phyloP scores from a whole-genome alignment of 108 stramenopile genomes.

The Licmophora abbreviata region DNA sequence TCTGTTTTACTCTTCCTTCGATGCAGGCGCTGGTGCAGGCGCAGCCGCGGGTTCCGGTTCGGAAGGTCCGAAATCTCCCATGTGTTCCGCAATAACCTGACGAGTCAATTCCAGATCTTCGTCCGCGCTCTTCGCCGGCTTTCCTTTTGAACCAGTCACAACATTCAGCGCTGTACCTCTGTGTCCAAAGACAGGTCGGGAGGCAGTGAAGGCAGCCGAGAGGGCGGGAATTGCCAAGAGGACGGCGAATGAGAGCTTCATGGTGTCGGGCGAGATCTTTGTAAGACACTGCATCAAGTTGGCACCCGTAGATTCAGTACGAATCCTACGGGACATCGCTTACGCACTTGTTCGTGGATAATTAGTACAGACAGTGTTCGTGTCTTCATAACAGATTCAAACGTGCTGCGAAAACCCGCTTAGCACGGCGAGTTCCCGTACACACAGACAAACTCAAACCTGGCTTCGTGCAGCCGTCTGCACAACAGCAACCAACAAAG shows the following conservation, averaged over 20 bases:
- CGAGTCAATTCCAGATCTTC: constrained; percentile 62
- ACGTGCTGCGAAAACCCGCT: too few species aligned
- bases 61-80: constrained; percentile 15
- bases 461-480: too few species aligned
- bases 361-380: too few species aligned
- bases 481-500: too few species aligned
- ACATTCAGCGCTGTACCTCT: neutral
- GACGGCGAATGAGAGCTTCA: constrained; percentile 23
- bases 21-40: neutral
- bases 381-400: too few species aligned
- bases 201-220: constrained; percentile 18
- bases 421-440: too few species aligned
- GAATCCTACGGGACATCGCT: neutral
- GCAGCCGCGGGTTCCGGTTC: neutral
- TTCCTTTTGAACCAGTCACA: constrained; percentile 1
- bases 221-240: constrained; percentile 19
- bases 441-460: too few species aligned
- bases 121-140: constrained; percentile 35
- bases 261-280: constrained; percentile 2
- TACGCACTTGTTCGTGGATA: constrained; percentile 3
- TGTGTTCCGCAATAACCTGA: constrained; percentile 28
- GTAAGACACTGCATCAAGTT: neutral
- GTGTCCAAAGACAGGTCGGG: neutral
- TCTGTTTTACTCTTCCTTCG: neutral
- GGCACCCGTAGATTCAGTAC: neutral